These are phyloP conservation scores for Leucoagaricus sp. DNA, from an alignment of 1,284 basidiomycete species.

Conservation along the genomic window DNA sequence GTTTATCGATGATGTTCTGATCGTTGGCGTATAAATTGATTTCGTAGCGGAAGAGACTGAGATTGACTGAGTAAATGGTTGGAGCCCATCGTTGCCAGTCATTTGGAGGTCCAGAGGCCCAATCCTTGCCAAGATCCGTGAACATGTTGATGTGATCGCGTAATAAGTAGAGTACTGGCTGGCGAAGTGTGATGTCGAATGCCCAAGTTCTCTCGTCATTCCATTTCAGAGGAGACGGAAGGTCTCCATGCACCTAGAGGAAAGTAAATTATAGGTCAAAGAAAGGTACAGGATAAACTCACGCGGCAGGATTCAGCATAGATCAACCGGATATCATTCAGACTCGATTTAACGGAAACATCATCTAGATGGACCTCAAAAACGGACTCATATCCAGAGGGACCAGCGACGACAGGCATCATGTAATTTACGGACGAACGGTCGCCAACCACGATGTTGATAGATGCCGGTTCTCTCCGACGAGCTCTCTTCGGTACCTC, in stretches of 20 bases:
- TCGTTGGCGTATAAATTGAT: conserved; percentile 90
- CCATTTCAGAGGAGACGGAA: conserved; percentile 70
- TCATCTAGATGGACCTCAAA: conserved; percentile 84
- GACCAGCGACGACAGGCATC: conserved; percentile 76
- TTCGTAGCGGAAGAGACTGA: conserved; percentile 75
- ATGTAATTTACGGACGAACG: conserved; percentile 83
- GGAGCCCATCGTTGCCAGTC: conserved; percentile 85
- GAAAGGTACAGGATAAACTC: conserved; percentile 27
- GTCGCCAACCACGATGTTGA: conserved; percentile 77
- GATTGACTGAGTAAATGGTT: conserved; percentile 70
- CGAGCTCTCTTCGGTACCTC: conserved; percentile 50
- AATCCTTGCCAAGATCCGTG: conserved; percentile 87
- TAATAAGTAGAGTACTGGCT: conserved; percentile 75
- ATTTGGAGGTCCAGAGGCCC: conserved; percentile 78
- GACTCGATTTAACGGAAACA: conserved; percentile 76
- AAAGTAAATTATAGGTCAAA: not conserved
- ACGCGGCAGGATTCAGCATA: conserved; percentile 77
- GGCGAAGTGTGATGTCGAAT: conserved; percentile 68
- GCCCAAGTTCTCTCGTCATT: conserved; percentile 77
- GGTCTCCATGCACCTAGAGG: conserved; percentile 58
- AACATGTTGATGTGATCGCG: conserved; percentile 94
- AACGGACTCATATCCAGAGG: conserved; percentile 74
- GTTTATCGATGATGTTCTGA: conserved; percentile 93
- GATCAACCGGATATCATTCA: conserved; percentile 83
- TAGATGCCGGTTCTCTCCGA: conserved; percentile 66